Percentiles rank a stretch among this genome's conserved stretches.
phyloP scores from a whole-genome alignment of 2,329 filamentous ascomycete species.

The Chalaropsis thielavioides region DNA sequence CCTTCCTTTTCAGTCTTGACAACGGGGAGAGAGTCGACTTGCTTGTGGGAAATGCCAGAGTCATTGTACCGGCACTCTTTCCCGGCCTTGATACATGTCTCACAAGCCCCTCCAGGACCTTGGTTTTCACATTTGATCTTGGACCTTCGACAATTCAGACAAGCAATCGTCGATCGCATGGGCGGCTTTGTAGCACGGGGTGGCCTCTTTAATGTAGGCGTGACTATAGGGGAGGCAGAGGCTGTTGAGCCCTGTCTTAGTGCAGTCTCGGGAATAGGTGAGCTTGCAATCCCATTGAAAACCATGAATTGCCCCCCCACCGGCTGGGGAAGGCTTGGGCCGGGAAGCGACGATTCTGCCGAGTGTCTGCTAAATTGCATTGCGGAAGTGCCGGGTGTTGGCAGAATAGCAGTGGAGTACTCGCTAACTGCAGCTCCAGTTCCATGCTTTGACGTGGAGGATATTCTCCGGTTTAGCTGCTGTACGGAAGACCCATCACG shows the following conservation, averaged over 20 bases:
- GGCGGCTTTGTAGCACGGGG: constrained; percentile 33
- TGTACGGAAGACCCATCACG: background rate
- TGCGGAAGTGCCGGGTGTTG: background rate
- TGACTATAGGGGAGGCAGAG: background rate
- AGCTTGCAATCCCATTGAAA: background rate
- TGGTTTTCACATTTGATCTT: constrained; percentile 82
- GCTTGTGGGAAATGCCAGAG: constrained; percentile 13
- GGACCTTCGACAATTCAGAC: constrained; percentile 58
- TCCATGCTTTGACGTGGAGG: background rate
- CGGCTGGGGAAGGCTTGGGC: no score
- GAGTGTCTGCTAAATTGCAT: background rate
- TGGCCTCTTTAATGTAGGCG: constrained; percentile 25
- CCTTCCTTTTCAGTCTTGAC: constrained; percentile 30
- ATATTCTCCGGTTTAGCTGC: background rate
- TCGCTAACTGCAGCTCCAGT: background rate
- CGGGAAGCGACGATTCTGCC: background rate
- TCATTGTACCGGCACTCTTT: constrained; percentile 61
- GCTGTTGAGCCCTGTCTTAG: background rate
- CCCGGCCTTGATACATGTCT: constrained; percentile 56
- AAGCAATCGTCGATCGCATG: constrained; percentile 70
- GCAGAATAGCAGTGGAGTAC: background rate
- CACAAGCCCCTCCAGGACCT: constrained; percentile 56
- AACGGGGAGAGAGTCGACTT: background rate
- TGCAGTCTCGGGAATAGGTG: background rate
- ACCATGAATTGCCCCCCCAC: background rate